A percentile compares a stretch with the other conserved stretches of the same genome.
Conservation (phyloP, 2,329 filamentous ascomycete genomes). For the Talaromyces marneffei region DNA sequence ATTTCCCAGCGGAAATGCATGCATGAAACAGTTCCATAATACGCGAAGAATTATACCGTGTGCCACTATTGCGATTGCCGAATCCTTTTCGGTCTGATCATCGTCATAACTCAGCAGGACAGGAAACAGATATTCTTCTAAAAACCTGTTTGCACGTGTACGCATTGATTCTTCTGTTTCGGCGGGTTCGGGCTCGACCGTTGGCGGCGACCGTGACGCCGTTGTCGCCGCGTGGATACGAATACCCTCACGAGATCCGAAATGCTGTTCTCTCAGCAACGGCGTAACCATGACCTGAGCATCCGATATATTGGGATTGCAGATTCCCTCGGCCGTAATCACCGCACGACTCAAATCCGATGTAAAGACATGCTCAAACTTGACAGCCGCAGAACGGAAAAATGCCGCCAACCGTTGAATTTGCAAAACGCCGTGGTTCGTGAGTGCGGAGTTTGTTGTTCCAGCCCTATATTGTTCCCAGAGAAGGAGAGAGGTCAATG, state of each 20-base stretch:
- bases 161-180: constrained; percentile 66
- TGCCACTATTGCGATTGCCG: constrained; percentile 62
- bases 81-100: constrained; percentile 20
- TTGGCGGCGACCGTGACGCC: neutral
- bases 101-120: constrained; percentile 31
- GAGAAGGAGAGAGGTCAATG: neutral
- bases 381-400: constrained; percentile 59
- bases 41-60: constrained; percentile 75
- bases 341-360: constrained; percentile 71
- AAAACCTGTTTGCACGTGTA: constrained; percentile 58
- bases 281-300: constrained; percentile 17
- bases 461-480: constrained; percentile 56
- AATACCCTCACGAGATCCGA: constrained; percentile 36
- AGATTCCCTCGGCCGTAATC: constrained; percentile 38
- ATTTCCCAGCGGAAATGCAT: constrained; percentile 46
- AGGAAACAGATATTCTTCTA: constrained; percentile 59
- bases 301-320: constrained; percentile 9
- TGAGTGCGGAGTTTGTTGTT: constrained; percentile 71
- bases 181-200: constrained; percentile 29
- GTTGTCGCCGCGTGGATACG: constrained; percentile 18
- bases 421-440: constrained; percentile 75
- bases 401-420: constrained; percentile 63
- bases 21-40: constrained; percentile 59
- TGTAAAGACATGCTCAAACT: constrained; percentile 66
- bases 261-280: constrained; percentile 36